These are phyloP conservation scores for Starmerella stigmatis DNA, from an alignment of 805 yeast species.

Conservation along the genomic window DNA sequence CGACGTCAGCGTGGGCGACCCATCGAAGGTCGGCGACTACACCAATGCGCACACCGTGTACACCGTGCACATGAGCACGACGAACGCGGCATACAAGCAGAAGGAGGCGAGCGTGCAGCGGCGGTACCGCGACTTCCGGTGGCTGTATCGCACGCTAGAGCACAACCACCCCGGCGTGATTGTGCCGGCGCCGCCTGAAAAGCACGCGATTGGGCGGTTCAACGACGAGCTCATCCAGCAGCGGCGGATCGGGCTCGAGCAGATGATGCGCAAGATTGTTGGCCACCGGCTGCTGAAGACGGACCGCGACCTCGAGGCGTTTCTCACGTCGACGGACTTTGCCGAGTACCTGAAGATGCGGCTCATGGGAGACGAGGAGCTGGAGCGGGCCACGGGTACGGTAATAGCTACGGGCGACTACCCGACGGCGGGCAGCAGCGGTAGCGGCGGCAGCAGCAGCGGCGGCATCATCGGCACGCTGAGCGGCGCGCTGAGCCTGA, in stretches of 20 bases:
- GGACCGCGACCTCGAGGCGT: conserved; percentile 69
- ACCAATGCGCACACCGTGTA: conserved; percentile 84
- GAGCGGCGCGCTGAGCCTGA: conserved; percentile 18
- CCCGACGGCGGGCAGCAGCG: not conserved
- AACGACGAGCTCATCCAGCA: conserved; percentile 82
- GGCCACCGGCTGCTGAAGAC: conserved; percentile 44
- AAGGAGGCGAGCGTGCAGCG: conserved; percentile 55
- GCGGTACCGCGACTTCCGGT: conserved; percentile 83
- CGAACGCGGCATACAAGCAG: conserved; percentile 33
- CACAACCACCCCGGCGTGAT: conserved; percentile 80
- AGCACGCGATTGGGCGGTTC: conserved; percentile 85
- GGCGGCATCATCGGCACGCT: conserved; percentile 19
- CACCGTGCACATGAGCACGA: conserved; percentile 55
- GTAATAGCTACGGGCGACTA: not conserved
- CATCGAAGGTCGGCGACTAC: conserved; percentile 59
- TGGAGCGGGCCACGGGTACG: conserved; percentile 23
- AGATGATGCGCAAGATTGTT: conserved; percentile 70
- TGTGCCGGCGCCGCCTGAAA: conserved; percentile 93
- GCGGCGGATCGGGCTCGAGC: conserved; percentile 72
- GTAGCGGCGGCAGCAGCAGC: not conserved
- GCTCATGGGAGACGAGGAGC: conserved; percentile 41
- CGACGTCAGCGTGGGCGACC: conserved; percentile 18
- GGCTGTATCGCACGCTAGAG: conserved; percentile 84
- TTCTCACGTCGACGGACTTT: conserved; percentile 66
- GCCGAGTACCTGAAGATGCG: conserved; percentile 48